phyloP scores from a whole-genome alignment of 1,284 basidiomycete genomes.

The Cryptococcus deneoformans region DNA sequence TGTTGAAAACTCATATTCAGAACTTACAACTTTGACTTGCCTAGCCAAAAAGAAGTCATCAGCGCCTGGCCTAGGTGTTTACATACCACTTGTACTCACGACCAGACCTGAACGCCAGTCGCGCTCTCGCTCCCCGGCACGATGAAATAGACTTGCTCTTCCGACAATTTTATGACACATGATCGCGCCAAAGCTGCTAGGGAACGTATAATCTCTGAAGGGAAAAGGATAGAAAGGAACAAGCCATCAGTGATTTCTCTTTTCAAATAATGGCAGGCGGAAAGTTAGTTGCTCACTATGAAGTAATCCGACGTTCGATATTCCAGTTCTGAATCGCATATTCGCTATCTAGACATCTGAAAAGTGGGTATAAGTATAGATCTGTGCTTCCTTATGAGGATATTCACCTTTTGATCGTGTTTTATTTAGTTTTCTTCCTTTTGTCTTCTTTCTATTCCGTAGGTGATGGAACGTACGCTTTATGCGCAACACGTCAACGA shows the following conservation, averaged over 20 bases:
- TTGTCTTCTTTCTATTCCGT: too few species aligned
- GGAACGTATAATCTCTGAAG: constrained; percentile 65
- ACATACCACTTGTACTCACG: constrained; percentile 53
- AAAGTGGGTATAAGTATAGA: too few species aligned
- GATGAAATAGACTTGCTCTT: constrained; percentile 74
- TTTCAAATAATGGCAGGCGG: background rate
- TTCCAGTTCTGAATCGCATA: constrained; percentile 66
- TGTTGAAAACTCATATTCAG: background rate
- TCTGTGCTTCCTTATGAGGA: too few species aligned
- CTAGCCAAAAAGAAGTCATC: background rate
- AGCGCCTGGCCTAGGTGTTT: background rate
- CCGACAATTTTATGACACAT: constrained; percentile 76
- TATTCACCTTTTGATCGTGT: too few species aligned
- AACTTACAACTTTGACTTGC: background rate
- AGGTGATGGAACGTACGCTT: too few species aligned
- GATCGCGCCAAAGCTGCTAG: constrained; percentile 78
- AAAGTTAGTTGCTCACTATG: constrained; percentile 52
- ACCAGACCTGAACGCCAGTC: constrained; percentile 88
- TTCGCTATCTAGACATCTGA: too few species aligned
- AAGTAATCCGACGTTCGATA: constrained; percentile 61
- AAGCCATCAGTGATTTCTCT: background rate
- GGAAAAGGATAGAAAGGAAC: too few species aligned
- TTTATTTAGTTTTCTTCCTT: too few species aligned
- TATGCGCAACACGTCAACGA: too few species aligned
- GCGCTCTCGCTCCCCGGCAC: constrained; percentile 68